These are phyloP conservation scores for Casaregolazyma suthepensis DNA, from an alignment of 1,139 yeast genomes.

Conservation along the genomic window DNA sequence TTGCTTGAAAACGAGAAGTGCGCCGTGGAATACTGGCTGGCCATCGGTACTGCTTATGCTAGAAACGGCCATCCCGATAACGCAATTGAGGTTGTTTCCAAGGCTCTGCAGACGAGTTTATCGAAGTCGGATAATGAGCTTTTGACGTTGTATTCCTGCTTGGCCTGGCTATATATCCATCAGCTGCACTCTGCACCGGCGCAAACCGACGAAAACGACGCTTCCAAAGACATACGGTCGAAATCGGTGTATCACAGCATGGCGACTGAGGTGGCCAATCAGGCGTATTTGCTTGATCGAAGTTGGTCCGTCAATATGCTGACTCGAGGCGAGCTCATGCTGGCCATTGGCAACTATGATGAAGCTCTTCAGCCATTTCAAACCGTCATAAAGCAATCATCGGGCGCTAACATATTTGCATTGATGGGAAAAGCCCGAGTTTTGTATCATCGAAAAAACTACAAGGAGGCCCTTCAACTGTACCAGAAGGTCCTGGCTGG, in stretches of 20 bases:
- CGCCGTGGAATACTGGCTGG: conserved; percentile 72
- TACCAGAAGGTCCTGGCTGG: conserved; percentile 77
- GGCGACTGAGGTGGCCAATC: conserved; percentile 30
- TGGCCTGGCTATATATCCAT: conserved; percentile 69
- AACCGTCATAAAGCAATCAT: conserved; percentile 31
- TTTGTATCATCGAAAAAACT: conserved; percentile 65
- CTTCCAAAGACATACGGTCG: conserved; percentile 14
- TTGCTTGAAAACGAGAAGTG: conserved; percentile 76
- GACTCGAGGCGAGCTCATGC: conserved; percentile 50
- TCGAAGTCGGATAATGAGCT: conserved; percentile 44
- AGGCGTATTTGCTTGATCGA: conserved; percentile 35
- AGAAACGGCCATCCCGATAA: conserved; percentile 53
- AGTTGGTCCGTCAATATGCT: conserved; percentile 46
- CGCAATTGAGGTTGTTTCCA: conserved; percentile 56
- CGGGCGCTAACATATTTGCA: conserved; percentile 61
- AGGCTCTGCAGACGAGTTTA: conserved; percentile 44
- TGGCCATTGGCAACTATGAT: conserved; percentile 61
- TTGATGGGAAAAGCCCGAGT: conserved; percentile 81
- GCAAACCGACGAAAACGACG: conserved; percentile 24
- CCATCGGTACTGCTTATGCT: conserved; percentile 76
- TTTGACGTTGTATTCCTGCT: conserved; percentile 52
- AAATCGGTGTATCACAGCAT: conserved; percentile 25
- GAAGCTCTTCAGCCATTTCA: conserved; percentile 45
- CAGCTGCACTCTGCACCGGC: conserved; percentile 38
- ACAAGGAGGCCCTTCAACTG: conserved; percentile 63